Percentiles rank a stretch among this genome's conserved stretches.
These are phyloP conservation scores for Trichocomaceae sp. DNA, from an alignment of 2,329 filamentous ascomycete genomes.

Conservation along the genomic window DNA sequence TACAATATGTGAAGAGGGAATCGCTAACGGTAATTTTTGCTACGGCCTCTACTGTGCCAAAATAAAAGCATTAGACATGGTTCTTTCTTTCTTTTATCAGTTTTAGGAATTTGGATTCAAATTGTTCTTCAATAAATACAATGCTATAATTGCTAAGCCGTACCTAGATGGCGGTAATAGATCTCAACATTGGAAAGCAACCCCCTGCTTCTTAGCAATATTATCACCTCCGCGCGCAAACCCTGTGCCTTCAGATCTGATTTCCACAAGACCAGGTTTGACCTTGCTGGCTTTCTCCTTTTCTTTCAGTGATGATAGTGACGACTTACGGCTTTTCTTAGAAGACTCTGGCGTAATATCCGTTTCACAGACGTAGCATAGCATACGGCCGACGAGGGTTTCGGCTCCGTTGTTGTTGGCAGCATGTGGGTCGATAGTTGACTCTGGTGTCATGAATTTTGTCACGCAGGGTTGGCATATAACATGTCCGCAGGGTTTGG, in stretches of 20 bases:
- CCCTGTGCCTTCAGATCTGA: constrained; percentile 82
- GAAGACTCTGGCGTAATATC: constrained; percentile 53
- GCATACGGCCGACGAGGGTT: constrained; percentile 40
- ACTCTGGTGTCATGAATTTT: constrained; percentile 65
- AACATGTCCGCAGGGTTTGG: constrained; percentile 86
- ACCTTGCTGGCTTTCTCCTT: constrained; percentile 45
- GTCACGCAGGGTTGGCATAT: constrained; percentile 77
- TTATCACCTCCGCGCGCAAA: constrained; percentile 84
- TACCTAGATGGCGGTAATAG: neutral
- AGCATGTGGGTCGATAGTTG: constrained; percentile 56
- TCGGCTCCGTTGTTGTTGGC: constrained; percentile 25
- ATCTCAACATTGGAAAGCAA: constrained; percentile 75
- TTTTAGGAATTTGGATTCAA: neutral
- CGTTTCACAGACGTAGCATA: constrained; percentile 82
- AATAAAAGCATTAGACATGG: neutral
- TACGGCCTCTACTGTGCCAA: neutral
- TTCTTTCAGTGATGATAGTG: constrained; percentile 21
- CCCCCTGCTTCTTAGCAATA: constrained; percentile 68
- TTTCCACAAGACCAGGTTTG: constrained; percentile 66
- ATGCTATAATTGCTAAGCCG: neutral
- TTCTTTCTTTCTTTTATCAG: neutral
- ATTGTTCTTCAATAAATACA: too few relatives aligned
- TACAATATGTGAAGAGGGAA: too few relatives aligned
- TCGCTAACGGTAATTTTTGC: too few relatives aligned
- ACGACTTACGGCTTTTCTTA: constrained; percentile 14